Evolutionary conservation across 1,139 yeast species (phyloP), one percentile per base, ranked within the genome.

Genomic region (Suhomyces terraborum): DNA sequence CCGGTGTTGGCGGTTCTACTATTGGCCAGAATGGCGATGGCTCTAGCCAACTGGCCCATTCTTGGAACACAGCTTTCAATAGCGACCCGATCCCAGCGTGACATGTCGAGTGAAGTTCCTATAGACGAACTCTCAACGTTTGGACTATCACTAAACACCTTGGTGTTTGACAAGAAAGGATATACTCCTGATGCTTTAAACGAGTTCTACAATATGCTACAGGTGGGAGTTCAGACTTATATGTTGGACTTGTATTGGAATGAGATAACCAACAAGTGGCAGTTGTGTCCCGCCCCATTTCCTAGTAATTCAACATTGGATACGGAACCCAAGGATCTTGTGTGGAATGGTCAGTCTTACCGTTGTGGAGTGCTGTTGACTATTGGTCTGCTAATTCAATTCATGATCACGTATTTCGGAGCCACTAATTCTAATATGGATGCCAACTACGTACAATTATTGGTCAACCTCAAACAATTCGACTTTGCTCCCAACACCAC

Each of bases 221-320:
- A 64, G 32, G 60, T 64, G 2, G 93, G 93, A 0, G 67, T 77
- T 8, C 75, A 76, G 45, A 61, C 75, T 0, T 55, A 84, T 19
- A 65, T 75, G 44, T 42, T 88, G 9, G 94, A 88, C 55, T 52
- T 87, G 13, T 87, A 82, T 60, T 83, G 84, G 78, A 81, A 81
- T 56, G 76, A 77, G 42, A 59, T 61, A 22, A 63, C 67, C 7
- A 50, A 57, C 31, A 65, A 61, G 43, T 83, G 95, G 82, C 87
- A 83, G 52, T 56, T 86, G n/a, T 86, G 95, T 54, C 93, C 93
- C 0, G 73, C 68, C 1, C 74, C 74, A 2, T 59, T 56, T 40
- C 67, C 67, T 9, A 43, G 49, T 18, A 73, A 66, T 48, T 51
- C 47, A 25, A 65, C 72, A 4, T 36, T 47, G 6, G 46, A 45